A percentile compares a stretch with the other conserved stretches of the same genome.
Conservation (phyloP, 345 rosid genomes). For the Melaleuca quinquenervia region DNA sequence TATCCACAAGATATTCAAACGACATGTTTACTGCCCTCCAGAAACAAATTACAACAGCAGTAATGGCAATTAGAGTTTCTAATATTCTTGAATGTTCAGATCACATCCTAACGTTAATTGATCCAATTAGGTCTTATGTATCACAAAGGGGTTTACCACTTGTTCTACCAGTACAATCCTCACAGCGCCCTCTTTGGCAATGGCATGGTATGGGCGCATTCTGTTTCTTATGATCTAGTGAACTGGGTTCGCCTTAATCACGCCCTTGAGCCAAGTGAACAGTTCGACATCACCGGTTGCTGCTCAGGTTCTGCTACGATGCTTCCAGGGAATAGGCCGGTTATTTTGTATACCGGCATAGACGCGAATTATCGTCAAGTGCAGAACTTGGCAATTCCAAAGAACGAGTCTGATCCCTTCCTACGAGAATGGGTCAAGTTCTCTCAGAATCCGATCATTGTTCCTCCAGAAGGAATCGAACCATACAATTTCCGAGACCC, state of each 20-base stretch:
- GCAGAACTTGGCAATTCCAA: slow-evolving; percentile 50
- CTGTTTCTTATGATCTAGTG: slow-evolving; percentile 56
- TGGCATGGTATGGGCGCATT: slow-evolving; percentile 54
- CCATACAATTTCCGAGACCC: slow-evolving; percentile 53
- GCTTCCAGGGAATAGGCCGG: slow-evolving; percentile 44
- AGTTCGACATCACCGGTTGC: slow-evolving; percentile 49
- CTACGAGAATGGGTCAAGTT: slow-evolving; percentile 54
- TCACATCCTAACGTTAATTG: background rate
- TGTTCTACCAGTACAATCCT: slow-evolving; percentile 61
- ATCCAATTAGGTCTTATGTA: slow-evolving; percentile 54
- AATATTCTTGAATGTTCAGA: background rate
- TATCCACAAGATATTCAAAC: background rate
- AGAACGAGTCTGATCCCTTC: slow-evolving; percentile 45
- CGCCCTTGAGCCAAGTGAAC: slow-evolving; percentile 44
- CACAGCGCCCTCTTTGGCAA: slow-evolving; percentile 34
- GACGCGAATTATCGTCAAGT: slow-evolving; percentile 28
- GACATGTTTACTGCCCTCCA: background rate
- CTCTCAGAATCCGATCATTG: slow-evolving; percentile 39
- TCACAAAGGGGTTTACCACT: slow-evolving; percentile 55
- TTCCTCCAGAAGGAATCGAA: slow-evolving; percentile 26
- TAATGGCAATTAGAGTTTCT: background rate
- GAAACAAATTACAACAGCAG: background rate
- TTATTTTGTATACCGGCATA: slow-evolving; percentile 53
- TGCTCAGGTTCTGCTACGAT: slow-evolving; percentile 68
- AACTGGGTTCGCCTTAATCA: slow-evolving; percentile 50